These are phyloP conservation scores for Hortaea werneckii DNA, from an alignment of 2,329 filamentous ascomycete genomes.

Conservation along the genomic window DNA sequence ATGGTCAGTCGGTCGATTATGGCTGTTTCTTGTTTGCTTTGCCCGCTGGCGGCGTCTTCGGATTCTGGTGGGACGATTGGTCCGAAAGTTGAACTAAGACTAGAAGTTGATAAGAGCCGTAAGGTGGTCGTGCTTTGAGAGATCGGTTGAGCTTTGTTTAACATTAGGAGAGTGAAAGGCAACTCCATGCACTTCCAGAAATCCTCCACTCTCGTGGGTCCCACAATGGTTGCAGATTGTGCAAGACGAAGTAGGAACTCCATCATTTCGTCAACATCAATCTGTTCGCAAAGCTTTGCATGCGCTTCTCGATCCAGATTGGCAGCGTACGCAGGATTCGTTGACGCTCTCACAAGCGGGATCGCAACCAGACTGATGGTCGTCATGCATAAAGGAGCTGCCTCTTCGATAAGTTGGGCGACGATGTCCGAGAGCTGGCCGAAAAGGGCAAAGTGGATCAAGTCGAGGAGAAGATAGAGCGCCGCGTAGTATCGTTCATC, in stretches of 20 bases:
- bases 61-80: constrained; percentile 42
- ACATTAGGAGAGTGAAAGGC: constrained; percentile 56
- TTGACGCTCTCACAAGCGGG: constrained; percentile 32
- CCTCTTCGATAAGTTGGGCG: constrained; percentile 47
- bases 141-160: constrained; percentile 56
- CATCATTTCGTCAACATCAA: constrained; percentile 55
- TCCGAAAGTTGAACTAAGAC: constrained; percentile 54
- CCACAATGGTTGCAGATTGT: constrained; percentile 43
- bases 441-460: constrained; percentile 54
- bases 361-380: constrained; percentile 46
- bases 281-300: constrained; percentile 44
- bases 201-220: constrained; percentile 28
- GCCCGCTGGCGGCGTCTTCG: constrained; percentile 10
- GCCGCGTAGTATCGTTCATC: constrained; percentile 54
- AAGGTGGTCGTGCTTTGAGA: constrained; percentile 55
- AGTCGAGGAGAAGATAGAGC: constrained; percentile 53
- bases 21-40: constrained; percentile 27
- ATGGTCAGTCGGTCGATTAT: constrained; percentile 55
- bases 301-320: constrained; percentile 18
- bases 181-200: constrained; percentile 62
- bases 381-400: constrained; percentile 38
- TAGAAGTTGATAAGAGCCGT: constrained; percentile 56
- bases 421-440: constrained; percentile 51
- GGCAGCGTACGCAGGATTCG: constrained; percentile 18
- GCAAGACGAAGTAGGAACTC: constrained; percentile 52